Evolutionary conservation across 192 early-diverging fungal species (phyloP), one percentile per base, ranked within the genome.

Genomic region (Cladochytrium replicatum): DNA sequence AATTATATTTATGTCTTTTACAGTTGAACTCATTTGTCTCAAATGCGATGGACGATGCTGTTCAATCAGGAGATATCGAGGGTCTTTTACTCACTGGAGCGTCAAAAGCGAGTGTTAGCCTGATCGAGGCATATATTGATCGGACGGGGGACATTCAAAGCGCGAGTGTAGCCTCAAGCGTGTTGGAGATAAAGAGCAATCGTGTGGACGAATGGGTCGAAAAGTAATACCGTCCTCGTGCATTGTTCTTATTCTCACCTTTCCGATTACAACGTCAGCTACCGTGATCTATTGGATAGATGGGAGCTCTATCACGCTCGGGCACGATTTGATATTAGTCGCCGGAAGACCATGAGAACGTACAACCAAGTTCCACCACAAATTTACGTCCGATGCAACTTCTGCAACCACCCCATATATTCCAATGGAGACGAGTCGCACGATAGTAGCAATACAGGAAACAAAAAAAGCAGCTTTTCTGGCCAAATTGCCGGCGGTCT

Each of bases 101-200:
- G 30, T 68, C 69, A 22, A 40, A 48, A 6, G 54, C 61, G 4
- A 84, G 86, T 2, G 65, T 91, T 6, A 71, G 80, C 25, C 56
- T 97, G 38, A 67, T 97, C 52, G 78, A 86, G 43, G 65, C 68
- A 27, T 91, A 86, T 55, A 71, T 97, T 6, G 82, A 99, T 68
- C 54, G 57, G 25, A 89, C 88, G 1, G 86, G 85, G 1, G 95
- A 99, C 55, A 76, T 93, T 41, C 95, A 99, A 64, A 93, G 88
- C 2, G 89, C 85, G 0, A 72, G 81, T 23, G 55, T 96, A 15
- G 62, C 83, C n/a, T n/a, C n/a, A n/a, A n/a, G n/a, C n/a, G n/a
- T n/a, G n/a, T n/a, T n/a, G n/a, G n/a, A n/a, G n/a, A n/a, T n/a
- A n/a, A n/a, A n/a, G n/a, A n/a, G n/a, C 57, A 25, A 25, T 1